Evolutionary conservation across 768 basidiomycete species (phyloP).

Genomic region (Pleurotus giganteus): DNA sequence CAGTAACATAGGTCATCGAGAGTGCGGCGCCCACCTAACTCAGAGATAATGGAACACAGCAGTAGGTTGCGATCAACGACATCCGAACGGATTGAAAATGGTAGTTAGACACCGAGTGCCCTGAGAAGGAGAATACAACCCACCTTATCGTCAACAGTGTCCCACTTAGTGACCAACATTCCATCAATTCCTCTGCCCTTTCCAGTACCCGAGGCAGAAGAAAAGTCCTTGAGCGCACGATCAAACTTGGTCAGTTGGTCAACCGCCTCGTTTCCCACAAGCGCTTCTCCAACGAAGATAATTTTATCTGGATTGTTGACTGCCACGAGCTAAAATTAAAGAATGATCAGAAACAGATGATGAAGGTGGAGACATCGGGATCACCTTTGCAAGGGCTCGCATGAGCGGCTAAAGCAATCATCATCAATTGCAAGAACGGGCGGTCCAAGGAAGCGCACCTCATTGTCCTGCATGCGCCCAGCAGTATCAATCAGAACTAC

Average conservation of each 20-base stretch:
- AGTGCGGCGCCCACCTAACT: constrained; percentile 94
- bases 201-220: constrained; percentile 62
- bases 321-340: constrained; percentile 65
- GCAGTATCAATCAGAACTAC: constrained; percentile 98
- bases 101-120: too few relatives aligned
- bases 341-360: background rate
- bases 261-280: constrained; percentile 98
- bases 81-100: too few relatives aligned
- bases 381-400: constrained; percentile 94
- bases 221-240: constrained; percentile 89
- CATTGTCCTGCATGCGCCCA: constrained; percentile 99
- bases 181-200: constrained; percentile 94
- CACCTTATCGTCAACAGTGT: constrained; percentile 97
- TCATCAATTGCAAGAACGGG: background rate
- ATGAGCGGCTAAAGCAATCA: constrained; percentile 73
- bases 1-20: constrained; percentile 99
- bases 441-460: constrained; percentile 46
- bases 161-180: constrained; percentile 98
- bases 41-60: background rate
- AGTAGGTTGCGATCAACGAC: too few relatives aligned
- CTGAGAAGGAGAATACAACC: constrained; percentile 17
- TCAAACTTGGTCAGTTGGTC: constrained; percentile 98
- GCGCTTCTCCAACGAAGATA: constrained; percentile 95
- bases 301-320: constrained; percentile 97
- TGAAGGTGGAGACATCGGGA: constrained; percentile 12